A percentile compares a stretch with the other conserved stretches of the same genome.
Conservation (phyloP, 192 early-diverging fungal species). For the Podila epicladia region DNA sequence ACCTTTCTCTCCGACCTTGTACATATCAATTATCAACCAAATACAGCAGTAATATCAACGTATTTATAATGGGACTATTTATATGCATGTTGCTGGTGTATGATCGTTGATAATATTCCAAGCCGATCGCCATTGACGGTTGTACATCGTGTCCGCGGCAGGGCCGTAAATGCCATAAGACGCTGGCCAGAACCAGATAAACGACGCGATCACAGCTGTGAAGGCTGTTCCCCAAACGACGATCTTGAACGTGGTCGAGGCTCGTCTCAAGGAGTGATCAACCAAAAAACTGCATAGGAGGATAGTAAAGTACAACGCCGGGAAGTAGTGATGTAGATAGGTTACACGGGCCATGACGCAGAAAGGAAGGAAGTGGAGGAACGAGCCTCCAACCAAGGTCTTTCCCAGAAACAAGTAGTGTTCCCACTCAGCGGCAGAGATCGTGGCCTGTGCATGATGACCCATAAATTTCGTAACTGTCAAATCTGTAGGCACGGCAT, state of each 20-base stretch:
- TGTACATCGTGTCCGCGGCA: conserved; percentile 47
- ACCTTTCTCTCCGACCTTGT: neutral
- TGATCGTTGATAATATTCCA: conserved; percentile 14
- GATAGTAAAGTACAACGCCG: conserved; percentile 92
- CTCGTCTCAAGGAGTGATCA: conserved; percentile 69
- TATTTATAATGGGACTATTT: neutral
- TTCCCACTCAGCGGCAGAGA: conserved; percentile 65
- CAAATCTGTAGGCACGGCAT: neutral
- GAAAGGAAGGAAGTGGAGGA: conserved; percentile 92
- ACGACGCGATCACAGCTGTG: conserved; percentile 40
- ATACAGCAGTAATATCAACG: no score
- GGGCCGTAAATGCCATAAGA: conserved; percentile 65
- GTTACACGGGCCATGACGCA: conserved; percentile 94
- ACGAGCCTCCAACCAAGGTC: conserved; percentile 84
- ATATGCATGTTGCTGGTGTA: conserved; percentile 1
- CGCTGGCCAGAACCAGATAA: conserved; percentile 61
- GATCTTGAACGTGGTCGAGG: neutral
- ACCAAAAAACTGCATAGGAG: conserved; percentile 76
- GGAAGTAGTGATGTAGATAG: conserved; percentile 97
- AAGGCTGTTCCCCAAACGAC: conserved; percentile 24
- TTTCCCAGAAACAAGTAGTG: conserved; percentile 74
- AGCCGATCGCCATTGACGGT: conserved; percentile 37
- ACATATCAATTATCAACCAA: neutral
- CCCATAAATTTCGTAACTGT: no score
- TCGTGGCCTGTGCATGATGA: conserved; percentile 16